phyloP scores from a whole-genome alignment of 768 basidiomycete genomes.

The Tephrocybe sp. region DNA sequence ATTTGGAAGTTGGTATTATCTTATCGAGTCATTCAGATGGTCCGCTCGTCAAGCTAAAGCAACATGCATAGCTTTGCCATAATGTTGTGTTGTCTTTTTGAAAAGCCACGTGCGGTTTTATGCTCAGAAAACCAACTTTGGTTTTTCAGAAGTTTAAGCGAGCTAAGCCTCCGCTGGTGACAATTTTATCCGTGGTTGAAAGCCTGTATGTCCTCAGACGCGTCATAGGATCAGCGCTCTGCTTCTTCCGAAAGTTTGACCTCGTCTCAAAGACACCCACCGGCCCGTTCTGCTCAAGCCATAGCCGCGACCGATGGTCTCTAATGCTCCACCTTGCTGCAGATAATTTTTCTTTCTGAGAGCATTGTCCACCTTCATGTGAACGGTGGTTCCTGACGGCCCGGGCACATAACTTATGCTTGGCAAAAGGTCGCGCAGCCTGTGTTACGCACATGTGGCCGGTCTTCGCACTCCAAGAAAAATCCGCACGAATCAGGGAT shows the following conservation, averaged over 20 bases:
- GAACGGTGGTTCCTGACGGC: constrained; percentile 8
- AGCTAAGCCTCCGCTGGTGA: constrained; percentile 2
- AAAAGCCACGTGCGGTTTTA: constrained; percentile 10
- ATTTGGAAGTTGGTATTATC: constrained; percentile 3
- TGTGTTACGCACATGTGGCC: too few relatives aligned
- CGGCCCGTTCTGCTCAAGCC: constrained; percentile 11
- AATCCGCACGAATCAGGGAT: constrained; percentile 5
- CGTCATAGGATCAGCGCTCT: constrained; percentile 11
- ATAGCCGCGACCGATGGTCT: neutral
- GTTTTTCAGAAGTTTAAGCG: constrained; percentile 17
- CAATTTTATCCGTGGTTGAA: neutral
- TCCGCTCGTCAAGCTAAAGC: constrained; percentile 4
- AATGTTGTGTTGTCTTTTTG: constrained; percentile 8
- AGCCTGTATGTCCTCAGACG: neutral
- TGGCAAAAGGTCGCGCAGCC: neutral
- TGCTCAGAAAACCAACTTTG: constrained; percentile 2
- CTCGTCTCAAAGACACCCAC: neutral
- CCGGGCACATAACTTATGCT: constrained; percentile 7
- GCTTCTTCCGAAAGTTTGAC: constrained; percentile 1
- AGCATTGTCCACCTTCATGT: neutral
- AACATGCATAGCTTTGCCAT: neutral
- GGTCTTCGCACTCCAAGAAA: constrained; percentile 10
- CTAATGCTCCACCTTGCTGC: neutral
- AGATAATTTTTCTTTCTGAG: neutral
- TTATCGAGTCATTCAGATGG: neutral